Percentiles rank a stretch among this genome's conserved stretches.
phyloP scores from a whole-genome alignment of 2,329 filamentous ascomycete genomes.

The Chalaropsis ovoidea region DNA sequence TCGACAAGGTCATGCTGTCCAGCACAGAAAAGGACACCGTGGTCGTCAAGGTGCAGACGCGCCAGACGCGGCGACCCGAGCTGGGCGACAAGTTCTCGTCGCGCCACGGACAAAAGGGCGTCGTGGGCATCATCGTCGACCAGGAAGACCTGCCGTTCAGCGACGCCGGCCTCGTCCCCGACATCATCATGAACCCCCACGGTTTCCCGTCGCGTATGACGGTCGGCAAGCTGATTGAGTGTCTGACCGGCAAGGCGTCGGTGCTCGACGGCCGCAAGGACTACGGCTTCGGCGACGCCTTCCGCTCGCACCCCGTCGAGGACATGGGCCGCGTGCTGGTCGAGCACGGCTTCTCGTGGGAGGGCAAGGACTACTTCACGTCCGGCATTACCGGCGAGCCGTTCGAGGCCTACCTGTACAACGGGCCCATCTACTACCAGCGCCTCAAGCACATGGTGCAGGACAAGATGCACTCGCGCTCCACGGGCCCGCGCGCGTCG shows the following conservation, averaged over 20 bases:
- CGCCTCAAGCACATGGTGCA: slow-evolving; percentile 99
- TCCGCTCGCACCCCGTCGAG: slow-evolving; percentile 76
- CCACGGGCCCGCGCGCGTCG: slow-evolving; percentile 80
- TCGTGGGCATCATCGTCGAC: slow-evolving; percentile 90
- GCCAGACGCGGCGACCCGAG: slow-evolving; percentile 91
- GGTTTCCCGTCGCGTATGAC: slow-evolving; percentile 99
- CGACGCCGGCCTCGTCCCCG: slow-evolving; percentile 80
- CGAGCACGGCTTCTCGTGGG: slow-evolving; percentile 85
- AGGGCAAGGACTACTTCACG: slow-evolving; percentile 94
- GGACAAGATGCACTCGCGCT: slow-evolving; percentile 97
- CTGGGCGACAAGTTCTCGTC: slow-evolving; percentile 98
- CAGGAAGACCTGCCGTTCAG: slow-evolving; percentile 96
- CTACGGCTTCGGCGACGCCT: slow-evolving; percentile 69
- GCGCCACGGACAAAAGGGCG: slow-evolving; percentile 95
- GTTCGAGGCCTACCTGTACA: slow-evolving; percentile 93
- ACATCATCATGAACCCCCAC: slow-evolving; percentile 99
- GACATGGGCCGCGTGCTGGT: slow-evolving; percentile 82
- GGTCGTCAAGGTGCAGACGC: slow-evolving; percentile 85
- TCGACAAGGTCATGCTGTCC: slow-evolving; percentile 93
- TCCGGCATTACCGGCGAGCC: slow-evolving; percentile 90
- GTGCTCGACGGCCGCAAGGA: slow-evolving; percentile 75
- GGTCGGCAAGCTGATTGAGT: slow-evolving; percentile 93
- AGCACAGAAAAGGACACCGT: slow-evolving; percentile 77
- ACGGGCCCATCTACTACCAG: slow-evolving; percentile 98
- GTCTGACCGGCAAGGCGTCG: slow-evolving; percentile 86